phyloP scores from a whole-genome alignment of 1,139 yeast genomes.

The Blastobotrys aristatus region DNA sequence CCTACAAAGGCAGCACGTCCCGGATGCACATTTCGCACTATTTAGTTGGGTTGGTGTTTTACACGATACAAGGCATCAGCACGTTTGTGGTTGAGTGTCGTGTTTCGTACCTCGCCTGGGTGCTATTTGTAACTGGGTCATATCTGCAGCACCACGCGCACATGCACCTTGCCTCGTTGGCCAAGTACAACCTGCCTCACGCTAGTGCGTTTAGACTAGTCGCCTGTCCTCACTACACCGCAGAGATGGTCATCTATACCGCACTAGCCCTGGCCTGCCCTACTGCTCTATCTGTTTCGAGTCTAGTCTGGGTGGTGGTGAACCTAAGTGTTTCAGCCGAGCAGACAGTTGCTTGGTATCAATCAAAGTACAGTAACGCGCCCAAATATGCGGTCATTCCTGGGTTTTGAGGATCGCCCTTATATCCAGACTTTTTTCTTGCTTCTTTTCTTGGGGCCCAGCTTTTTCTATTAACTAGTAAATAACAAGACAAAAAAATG shows the following conservation, averaged over 20 bases:
- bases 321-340: slow-evolving; percentile 61
- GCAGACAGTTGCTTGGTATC: slow-evolving; percentile 48
- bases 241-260: slow-evolving; percentile 63
- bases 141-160: slow-evolving; percentile 59
- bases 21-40: slow-evolving; percentile 75
- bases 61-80: slow-evolving; percentile 40
- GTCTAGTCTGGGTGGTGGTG: slow-evolving; percentile 53
- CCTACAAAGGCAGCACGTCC: slow-evolving; percentile 49
- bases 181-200: slow-evolving; percentile 64
- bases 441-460: not conserved
- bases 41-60: slow-evolving; percentile 65
- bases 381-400: slow-evolving; percentile 31
- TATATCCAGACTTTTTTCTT: not conserved
- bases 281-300: slow-evolving; percentile 20
- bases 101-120: not conserved
- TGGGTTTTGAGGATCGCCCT: slow-evolving; percentile 12
- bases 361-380: slow-evolving; percentile 24
- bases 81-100: slow-evolving; percentile 15
- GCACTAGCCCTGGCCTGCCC: slow-evolving; percentile 34
- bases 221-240: slow-evolving; percentile 77
- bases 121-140: slow-evolving; percentile 43
- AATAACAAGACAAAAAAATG: not conserved
- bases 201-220: slow-evolving; percentile 47
- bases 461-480: too few relatives aligned
- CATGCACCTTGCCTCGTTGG: slow-evolving; percentile 50